A percentile compares a stretch with the other conserved stretches of the same genome.
phyloP scores from a whole-genome alignment of 805 yeast species.

The Schwanniomyces yamadae region DNA sequence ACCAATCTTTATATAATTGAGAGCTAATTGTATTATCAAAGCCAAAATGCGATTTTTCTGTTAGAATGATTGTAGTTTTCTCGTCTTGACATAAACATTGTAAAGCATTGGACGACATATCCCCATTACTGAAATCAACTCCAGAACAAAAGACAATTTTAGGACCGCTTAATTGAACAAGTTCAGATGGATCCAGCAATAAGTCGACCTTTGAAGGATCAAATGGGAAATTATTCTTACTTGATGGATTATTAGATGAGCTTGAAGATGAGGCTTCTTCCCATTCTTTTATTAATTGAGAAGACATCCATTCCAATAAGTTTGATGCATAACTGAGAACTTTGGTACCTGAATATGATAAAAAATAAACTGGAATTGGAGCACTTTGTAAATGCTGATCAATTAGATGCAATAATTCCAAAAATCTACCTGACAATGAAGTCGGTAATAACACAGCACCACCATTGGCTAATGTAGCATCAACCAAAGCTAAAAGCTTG shows the following conservation, averaged over 20 bases:
- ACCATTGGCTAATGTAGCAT: slow-evolving; percentile 66
- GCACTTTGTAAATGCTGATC: slow-evolving; percentile 61
- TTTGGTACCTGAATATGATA: slow-evolving; percentile 79
- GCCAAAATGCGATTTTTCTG: slow-evolving; percentile 56
- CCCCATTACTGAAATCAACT: slow-evolving; percentile 61
- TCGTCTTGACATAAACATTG: slow-evolving; percentile 60
- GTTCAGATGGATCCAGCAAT: slow-evolving; percentile 54
- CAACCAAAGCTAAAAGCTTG: slow-evolving; percentile 59
- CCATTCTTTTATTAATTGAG: slow-evolving; percentile 83
- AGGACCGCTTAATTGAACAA: slow-evolving; percentile 59
- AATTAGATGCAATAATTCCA: slow-evolving; percentile 74
- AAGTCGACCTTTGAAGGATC: slow-evolving; percentile 63
- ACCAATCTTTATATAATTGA: slow-evolving; percentile 56
- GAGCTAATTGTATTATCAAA: slow-evolving; percentile 45
- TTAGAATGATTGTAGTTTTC: slow-evolving; percentile 68
- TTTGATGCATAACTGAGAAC: slow-evolving; percentile 78
- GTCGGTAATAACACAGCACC: slow-evolving; percentile 86
- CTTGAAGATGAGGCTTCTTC: slow-evolving; percentile 44
- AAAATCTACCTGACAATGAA: slow-evolving; percentile 72
- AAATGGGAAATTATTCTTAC: slow-evolving; percentile 71
- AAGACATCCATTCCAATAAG: slow-evolving; percentile 95
- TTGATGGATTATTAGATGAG: slow-evolving; percentile 15
- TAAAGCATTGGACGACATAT: slow-evolving; percentile 52
- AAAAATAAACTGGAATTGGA: slow-evolving; percentile 68
- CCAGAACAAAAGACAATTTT: slow-evolving; percentile 81